These are phyloP conservation scores for Pelargonium cotyledonis DNA, from an alignment of 441 rosid species.

Conservation along the genomic window DNA sequence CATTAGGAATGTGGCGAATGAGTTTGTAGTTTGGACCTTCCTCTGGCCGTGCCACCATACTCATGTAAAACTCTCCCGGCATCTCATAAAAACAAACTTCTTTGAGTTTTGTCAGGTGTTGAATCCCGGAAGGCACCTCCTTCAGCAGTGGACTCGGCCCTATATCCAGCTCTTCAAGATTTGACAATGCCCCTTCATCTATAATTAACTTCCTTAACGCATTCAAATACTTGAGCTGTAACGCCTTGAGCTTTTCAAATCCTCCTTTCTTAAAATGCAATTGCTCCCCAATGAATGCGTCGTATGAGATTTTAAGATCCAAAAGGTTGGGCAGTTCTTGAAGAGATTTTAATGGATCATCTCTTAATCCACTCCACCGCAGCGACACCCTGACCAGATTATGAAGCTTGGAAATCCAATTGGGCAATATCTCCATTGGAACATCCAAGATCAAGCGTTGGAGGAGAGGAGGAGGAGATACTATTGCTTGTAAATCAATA, in stretches of 20 bases:
- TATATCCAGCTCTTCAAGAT: background rate
- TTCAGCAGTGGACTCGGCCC: background rate
- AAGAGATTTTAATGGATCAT: background rate
- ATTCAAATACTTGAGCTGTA: too few relatives aligned
- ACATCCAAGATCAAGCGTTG: background rate
- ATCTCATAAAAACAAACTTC: background rate
- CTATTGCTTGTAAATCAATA: background rate
- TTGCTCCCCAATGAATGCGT: background rate
- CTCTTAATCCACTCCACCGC: background rate
- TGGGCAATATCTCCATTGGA: background rate
- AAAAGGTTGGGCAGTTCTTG: background rate
- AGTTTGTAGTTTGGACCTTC: too few relatives aligned
- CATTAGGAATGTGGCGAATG: too few relatives aligned
- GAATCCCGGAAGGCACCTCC: constrained; percentile 6
- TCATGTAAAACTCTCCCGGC: background rate
- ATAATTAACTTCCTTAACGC: too few relatives aligned
- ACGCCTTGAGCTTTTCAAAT: too few relatives aligned
- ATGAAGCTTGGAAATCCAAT: background rate
- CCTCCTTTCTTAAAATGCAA: background rate
- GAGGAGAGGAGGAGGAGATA: background rate
- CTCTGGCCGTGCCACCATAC: background rate
- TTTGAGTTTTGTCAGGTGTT: background rate
- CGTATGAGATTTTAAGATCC: background rate
- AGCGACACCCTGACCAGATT: background rate
- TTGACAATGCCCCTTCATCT: background rate